Evolutionary conservation across 345 rosid genomes (phyloP).

Genomic region (Conringia planisiliqua): DNA sequence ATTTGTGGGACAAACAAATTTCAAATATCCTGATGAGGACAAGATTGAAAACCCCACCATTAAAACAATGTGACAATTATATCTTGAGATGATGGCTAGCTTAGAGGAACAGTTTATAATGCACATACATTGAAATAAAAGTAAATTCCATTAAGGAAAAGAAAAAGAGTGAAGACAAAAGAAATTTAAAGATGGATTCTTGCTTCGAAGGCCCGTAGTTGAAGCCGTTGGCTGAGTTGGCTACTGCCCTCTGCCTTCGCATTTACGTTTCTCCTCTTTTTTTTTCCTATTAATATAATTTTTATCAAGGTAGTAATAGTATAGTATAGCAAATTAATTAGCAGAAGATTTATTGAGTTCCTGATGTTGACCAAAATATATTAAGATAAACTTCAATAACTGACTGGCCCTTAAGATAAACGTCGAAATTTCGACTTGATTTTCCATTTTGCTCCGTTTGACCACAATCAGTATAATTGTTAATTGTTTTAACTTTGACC

Average conservation of each 20-base stretch:
- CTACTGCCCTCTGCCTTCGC: slow-evolving; percentile 25
- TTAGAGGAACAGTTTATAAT: neutral
- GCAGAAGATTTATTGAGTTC: neutral
- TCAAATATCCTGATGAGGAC: slow-evolving; percentile 12
- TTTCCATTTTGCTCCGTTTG: neutral
- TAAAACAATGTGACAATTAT: slow-evolving; percentile 1
- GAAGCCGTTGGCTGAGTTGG: slow-evolving; percentile 25
- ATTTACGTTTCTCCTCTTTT: slow-evolving; percentile 29
- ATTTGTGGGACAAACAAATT: slow-evolving; percentile 16
- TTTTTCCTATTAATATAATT: neutral
- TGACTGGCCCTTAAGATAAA: neutral
- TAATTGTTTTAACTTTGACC: neutral
- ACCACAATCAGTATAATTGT: neutral
- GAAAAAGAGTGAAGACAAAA: slow-evolving; percentile 11
- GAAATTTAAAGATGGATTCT: slow-evolving; percentile 25
- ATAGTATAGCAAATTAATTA: neutral
- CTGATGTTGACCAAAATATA: neutral
- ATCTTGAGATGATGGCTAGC: slow-evolving; percentile 17
- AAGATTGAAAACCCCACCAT: slow-evolving; percentile 30
- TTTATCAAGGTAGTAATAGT: neutral
- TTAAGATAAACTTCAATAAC: neutral
- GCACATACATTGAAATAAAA: neutral
- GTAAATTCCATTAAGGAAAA: slow-evolving; percentile 27
- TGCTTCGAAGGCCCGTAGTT: slow-evolving; percentile 36
- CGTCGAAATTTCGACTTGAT: neutral